These are phyloP conservation scores for Penicillium canariense DNA, from an alignment of 495 filamentous ascomycete genomes.

Conservation along the genomic window DNA sequence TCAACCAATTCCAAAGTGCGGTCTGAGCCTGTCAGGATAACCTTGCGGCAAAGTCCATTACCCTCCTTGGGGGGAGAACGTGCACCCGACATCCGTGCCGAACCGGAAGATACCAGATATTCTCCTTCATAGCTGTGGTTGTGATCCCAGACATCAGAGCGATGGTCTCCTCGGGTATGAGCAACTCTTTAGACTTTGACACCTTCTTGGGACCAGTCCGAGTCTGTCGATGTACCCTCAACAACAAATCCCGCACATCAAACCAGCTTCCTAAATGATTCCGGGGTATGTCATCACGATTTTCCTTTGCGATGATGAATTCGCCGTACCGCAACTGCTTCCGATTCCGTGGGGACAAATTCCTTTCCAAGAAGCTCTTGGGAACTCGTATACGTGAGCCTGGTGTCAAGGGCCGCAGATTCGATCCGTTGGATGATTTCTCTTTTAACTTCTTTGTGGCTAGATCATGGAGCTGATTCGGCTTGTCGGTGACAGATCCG, in stretches of 20 bases:
- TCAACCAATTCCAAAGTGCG: slow-evolving; percentile 32
- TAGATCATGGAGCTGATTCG: not conserved
- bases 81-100: slow-evolving; percentile 43
- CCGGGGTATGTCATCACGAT: not conserved
- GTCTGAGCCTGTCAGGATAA: slow-evolving; percentile 36
- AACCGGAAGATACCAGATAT: slow-evolving; percentile 37
- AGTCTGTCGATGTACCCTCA: slow-evolving; percentile 17
- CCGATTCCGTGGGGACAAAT: slow-evolving; percentile 24
- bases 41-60: slow-evolving; percentile 34
- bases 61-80: slow-evolving; percentile 30
- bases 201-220: slow-evolving; percentile 9
- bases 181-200: slow-evolving; percentile 29
- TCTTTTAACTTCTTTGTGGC: not conserved
- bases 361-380: not conserved
- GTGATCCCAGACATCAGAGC: slow-evolving; percentile 34
- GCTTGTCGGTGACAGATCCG: not conserved
- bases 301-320: slow-evolving; percentile 11
- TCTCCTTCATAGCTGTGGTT: slow-evolving; percentile 29
- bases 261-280: slow-evolving; percentile 20
- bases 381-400: slow-evolving; percentile 1
- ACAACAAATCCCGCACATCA: slow-evolving; percentile 26
- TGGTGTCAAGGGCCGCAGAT: not conserved
- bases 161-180: slow-evolving; percentile 41
- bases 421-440: not conserved
- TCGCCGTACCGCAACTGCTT: slow-evolving; percentile 32